Conservation (phyloP, 805 yeast genomes). For the Lipomyces oligophaga region DNA sequence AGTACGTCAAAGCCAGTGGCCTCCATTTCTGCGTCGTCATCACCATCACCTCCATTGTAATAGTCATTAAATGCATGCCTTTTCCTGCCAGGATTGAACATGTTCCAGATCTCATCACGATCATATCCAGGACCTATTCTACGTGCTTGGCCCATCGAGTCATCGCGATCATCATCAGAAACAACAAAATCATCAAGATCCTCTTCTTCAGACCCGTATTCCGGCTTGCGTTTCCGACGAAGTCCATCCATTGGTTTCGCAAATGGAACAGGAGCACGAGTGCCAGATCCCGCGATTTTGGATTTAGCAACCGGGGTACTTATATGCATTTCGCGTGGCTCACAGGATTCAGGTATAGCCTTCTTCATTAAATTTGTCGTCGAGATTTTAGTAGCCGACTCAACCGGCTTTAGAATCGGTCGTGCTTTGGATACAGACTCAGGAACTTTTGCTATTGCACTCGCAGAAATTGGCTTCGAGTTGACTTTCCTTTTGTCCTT, state of each 20-base stretch:
- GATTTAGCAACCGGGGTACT: not conserved
- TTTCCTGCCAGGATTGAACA: slow-evolving; percentile 54
- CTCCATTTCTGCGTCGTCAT: slow-evolving; percentile 73
- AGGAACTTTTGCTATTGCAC: not conserved
- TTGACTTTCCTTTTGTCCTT: slow-evolving; percentile 25
- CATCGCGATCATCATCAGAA: slow-evolving; percentile 46
- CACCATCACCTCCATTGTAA: slow-evolving; percentile 38
- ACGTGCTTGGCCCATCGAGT: slow-evolving; percentile 23
- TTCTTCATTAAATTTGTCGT: not conserved
- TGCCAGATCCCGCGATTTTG: not conserved
- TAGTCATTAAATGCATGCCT: not conserved
- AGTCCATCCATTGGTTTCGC: slow-evolving; percentile 41
- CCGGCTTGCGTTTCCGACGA: slow-evolving; percentile 41
- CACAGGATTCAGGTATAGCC: not conserved
- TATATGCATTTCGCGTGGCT: too few relatives aligned
- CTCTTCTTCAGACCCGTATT: slow-evolving; percentile 27
- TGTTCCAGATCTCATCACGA: slow-evolving; percentile 83
- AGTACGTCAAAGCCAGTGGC: slow-evolving; percentile 87
- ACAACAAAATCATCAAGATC: slow-evolving; percentile 58
- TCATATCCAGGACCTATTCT: slow-evolving; percentile 53
- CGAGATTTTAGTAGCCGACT: not conserved
- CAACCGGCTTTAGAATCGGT: not conserved
- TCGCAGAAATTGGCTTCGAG: not conserved
- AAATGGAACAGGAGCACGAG: slow-evolving; percentile 43
- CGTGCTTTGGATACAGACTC: not conserved